Base-by-base conservation (phyloP, 2,329 filamentous ascomycete genomes). In the Xylariaceae sp. region DNA sequence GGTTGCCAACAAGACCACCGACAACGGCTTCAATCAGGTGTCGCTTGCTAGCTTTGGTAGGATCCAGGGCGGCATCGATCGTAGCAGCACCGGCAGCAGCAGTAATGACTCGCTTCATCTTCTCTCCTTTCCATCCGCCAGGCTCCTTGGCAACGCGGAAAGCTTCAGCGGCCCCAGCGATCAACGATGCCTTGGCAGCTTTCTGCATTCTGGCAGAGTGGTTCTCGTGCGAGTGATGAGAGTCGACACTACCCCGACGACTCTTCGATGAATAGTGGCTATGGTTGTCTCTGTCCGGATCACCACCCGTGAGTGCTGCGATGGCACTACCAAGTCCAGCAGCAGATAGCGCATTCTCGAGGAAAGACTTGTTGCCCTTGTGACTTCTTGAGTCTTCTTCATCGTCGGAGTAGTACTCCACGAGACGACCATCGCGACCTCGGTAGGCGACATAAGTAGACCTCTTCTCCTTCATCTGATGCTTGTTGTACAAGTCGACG, bases 91-190 rank as follows among this genome's bases (percentile, higher is more conserved):
- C 88, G 30, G 84, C 82, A 30, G 93, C 93, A 52, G 92, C 92
- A 18, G 93, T 97, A 53, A 96, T 82, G 61, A 97, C 85, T 55
- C 93, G 90, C 78, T 92, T 94, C 65, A 92, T 90, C 76, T 97
- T 97, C 64, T 90, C 88, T 44, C 92, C 93, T 64, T 87, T 88
- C 92, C 92, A 97, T 49, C 88, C 84, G 57, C 93, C 93, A 2
- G 91, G 89, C 63, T 94, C 89, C 69, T 93, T 96, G 72, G 92
- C 87, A 58, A 92, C 87, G 62, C 90, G 88, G 80, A 96, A 96
- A 48, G 93, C 93, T 74, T 97, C 92, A 57, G 92, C 89, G 47
- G 92, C 93, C 68, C 92, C 93, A 35, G 93, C 92, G 51, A 96
- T 83, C 45, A 97, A 80, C 17, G 92, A 94, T 39, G 93, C 92